Percentiles rank a stretch among this genome's conserved stretches.
Evolutionary conservation across 2,329 filamentous ascomycete genomes (phyloP).

Genomic region (Verticillium klebahnii): DNA sequence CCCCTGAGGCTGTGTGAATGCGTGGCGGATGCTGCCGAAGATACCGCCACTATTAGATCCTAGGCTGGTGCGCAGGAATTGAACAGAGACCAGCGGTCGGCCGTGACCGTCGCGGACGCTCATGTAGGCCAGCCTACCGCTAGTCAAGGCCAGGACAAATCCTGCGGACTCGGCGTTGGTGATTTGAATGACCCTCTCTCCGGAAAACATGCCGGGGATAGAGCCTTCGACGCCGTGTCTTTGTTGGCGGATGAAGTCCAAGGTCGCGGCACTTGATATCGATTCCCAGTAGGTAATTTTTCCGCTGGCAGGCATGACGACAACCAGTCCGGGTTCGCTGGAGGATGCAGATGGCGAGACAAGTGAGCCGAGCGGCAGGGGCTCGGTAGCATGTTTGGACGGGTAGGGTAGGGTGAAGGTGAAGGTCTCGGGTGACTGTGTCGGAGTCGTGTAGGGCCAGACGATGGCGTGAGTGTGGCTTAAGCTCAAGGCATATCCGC

Average conservation of each 20-base stretch:
- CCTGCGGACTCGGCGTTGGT: slow-evolving; percentile 81
- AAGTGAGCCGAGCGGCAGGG: slow-evolving; percentile 77
- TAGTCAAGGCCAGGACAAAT: slow-evolving; percentile 80
- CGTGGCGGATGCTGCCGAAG: slow-evolving; percentile 76
- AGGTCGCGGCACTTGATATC: slow-evolving; percentile 79
- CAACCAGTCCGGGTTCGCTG: slow-evolving; percentile 79
- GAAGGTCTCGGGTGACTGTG: slow-evolving; percentile 69
- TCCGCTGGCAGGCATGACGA: slow-evolving; percentile 78
- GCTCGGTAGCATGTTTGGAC: slow-evolving; percentile 61
- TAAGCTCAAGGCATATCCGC: slow-evolving; percentile 73
- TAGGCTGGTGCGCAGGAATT: slow-evolving; percentile 64
- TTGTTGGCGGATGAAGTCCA: slow-evolving; percentile 78
- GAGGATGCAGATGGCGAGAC: slow-evolving; percentile 73
- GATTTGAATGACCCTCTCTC: slow-evolving; percentile 73
- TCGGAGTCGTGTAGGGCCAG: slow-evolving; percentile 78
- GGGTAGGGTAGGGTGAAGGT: slow-evolving; percentile 74
- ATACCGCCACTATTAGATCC: slow-evolving; percentile 59
- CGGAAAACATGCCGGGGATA: slow-evolving; percentile 69
- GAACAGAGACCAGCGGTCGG: slow-evolving; percentile 72
- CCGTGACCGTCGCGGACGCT: slow-evolving; percentile 83
- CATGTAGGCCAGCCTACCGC: slow-evolving; percentile 80
- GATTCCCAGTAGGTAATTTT: slow-evolving; percentile 95
- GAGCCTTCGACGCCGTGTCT: slow-evolving; percentile 72
- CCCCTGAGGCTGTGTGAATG: slow-evolving; percentile 64
- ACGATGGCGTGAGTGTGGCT: slow-evolving; percentile 79